Percentiles rank a stretch among this genome's conserved stretches.
Evolutionary conservation across 805 yeast species (phyloP).

Genomic region (Saccharomycopsis amapae): DNA sequence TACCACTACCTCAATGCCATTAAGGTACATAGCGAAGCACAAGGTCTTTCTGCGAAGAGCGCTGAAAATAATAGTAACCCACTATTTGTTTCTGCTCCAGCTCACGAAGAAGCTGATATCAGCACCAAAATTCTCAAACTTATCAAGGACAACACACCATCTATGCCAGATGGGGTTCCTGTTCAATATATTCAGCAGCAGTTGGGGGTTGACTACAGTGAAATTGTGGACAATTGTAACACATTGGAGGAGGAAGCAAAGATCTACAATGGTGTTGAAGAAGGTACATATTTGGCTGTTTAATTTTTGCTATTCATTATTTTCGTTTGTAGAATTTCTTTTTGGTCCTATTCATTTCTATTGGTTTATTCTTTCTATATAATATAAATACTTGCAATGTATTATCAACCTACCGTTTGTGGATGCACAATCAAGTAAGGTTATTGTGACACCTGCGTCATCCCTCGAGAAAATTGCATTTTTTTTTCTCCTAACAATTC

Average conservation of each 20-base stretch:
- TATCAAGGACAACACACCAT: conserved; percentile 42
- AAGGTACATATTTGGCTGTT: conserved; percentile 50
- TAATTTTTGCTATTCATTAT: conserved; percentile 21
- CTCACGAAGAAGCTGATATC: conserved; percentile 27
- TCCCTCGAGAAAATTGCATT: too few species aligned
- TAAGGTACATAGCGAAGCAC: conserved; percentile 46
- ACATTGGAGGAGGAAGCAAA: conserved; percentile 60
- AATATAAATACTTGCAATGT: too few species aligned
- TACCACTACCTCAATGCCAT: conserved; percentile 64
- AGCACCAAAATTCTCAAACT: conserved; percentile 43
- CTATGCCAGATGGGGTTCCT: conserved; percentile 76
- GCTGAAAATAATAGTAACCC: conserved; percentile 25
- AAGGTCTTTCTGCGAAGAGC: conserved; percentile 34
- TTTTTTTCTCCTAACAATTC: too few species aligned
- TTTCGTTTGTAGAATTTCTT: neutral
- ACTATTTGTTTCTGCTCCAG: conserved; percentile 40
- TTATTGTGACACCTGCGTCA: too few species aligned
- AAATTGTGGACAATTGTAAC: conserved; percentile 43
- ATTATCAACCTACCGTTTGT: too few species aligned
- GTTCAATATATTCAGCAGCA: conserved; percentile 51
- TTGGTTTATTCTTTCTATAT: too few species aligned
- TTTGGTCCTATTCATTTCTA: neutral
- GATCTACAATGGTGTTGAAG: conserved; percentile 64
- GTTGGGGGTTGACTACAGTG: conserved; percentile 42
- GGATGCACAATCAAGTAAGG: too few species aligned